phyloP scores from a whole-genome alignment of 441 rosid genomes.

The Gossypium laxum region DNA sequence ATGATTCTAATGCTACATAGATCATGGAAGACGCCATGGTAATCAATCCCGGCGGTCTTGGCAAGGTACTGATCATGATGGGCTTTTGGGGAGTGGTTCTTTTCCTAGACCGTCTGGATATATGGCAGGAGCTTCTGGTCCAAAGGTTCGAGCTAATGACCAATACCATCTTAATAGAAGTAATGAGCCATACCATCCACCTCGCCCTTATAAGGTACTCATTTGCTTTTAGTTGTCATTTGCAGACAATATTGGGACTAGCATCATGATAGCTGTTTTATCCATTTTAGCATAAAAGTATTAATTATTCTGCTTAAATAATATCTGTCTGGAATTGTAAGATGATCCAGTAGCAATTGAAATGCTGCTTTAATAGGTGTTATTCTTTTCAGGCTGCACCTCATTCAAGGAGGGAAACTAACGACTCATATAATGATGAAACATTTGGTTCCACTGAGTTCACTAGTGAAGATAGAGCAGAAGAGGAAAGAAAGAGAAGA shows the following conservation, averaged over 20 bases:
- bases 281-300: background rate
- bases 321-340: background rate
- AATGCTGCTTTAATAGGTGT: background rate
- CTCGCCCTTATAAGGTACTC: conserved; percentile 83
- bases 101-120: conserved; percentile 73
- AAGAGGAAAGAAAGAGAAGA: conserved; percentile 95
- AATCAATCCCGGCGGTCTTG: conserved; percentile 67
- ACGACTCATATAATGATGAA: conserved; percentile 76
- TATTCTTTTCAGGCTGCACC: conserved; percentile 59
- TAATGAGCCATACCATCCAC: conserved; percentile 89
- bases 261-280: background rate
- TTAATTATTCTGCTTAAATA: background rate
- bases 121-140: conserved; percentile 47
- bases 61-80: conserved; percentile 93
- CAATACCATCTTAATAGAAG: conserved; percentile 49
- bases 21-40: conserved; percentile 57
- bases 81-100: conserved; percentile 96
- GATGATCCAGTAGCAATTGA: background rate
- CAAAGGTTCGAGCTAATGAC: conserved; percentile 61
- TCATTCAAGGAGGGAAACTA: conserved; percentile 51
- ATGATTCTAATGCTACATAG: conserved; percentile 23
- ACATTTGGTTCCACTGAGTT: conserved; percentile 85
- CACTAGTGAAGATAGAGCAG: conserved; percentile 76
- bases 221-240: conserved; percentile 17
- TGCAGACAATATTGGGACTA: background rate